Evolutionary conservation across 441 rosid species (phyloP), one percentile per base, ranked within the genome.

Genomic region (Lepidium campestre): DNA sequence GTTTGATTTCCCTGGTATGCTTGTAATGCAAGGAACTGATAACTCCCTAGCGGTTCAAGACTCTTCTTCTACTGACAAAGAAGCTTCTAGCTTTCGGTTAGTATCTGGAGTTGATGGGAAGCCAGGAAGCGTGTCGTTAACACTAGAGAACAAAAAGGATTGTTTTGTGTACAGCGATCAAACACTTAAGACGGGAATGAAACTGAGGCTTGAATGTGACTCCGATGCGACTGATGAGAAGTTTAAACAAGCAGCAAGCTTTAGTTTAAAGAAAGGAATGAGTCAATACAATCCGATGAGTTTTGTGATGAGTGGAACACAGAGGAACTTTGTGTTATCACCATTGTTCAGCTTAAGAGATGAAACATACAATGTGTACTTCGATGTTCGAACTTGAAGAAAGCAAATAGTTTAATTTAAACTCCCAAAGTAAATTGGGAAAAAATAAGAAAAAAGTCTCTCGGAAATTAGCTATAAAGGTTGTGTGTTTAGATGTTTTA

Each of bases 361-460:
- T 75, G 98, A 93, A 75, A 69, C 73, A n/a, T 93, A 86, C 52
- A 88, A 85, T 48, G 80, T 80, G 74, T 93, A 93, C 78, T 93
- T 89, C 81, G 67, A 82, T 80, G 66, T 89, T 67, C 77, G 75
- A 40, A 58, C 44, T 40, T 86, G 76, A 82, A 13, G 58, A 57
- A 45, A 42, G 1, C n/a, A 32, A 47, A 27, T 17, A 23, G 34
- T 29, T n/a, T 29, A 3, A 4, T 48, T 19, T 1, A 44, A 44
- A 48, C 49, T 52, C 52, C 48, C 57, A 56, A 10, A 48, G 45
- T 13, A 64, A 17, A 72, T 4, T 57, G 42, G 36, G 41, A 34
- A 40, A 9, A 37, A 36, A 47, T 7, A 55, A 34, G 22, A 40
- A 60, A 46, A 17, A 27, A 15, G 40, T 54, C 36, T 54, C 47